Evolutionary conservation across 768 basidiomycete genomes (phyloP), one percentile per base, ranked within the genome.

Genomic region (Mycena rosella): DNA sequence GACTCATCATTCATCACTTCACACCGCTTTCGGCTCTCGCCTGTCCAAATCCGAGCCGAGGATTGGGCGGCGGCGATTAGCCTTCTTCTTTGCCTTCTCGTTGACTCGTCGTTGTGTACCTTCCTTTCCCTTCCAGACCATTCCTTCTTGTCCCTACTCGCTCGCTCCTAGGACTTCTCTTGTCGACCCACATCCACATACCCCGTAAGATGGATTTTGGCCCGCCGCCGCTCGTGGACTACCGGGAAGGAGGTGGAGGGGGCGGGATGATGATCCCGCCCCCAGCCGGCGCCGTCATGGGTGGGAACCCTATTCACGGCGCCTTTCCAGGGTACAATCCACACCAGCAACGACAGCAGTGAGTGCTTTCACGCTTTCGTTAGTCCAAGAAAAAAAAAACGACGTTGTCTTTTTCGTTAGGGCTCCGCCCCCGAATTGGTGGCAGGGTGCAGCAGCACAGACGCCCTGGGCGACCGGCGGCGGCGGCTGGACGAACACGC

Each of bases 321-420:
- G 66, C 66, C 9, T 67, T 62, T n/a, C 66, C 66, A 10, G 66
- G 60, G 5, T 56, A 48, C 32, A 34, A 48, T 2, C 34, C 29
- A 48, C 53, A 48, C 22, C 65, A 54, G 29, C 65, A 66, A n/a
- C 65, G 52, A 29, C 65, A 66, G 18, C 54, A 55, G 66, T 61
- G 45, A 17, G 66, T 62, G 2, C n/a, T n/a, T n/a, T n/a, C n/a
- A n/a, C n/a, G n/a, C n/a, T n/a, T n/a, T n/a, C n/a, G n/a, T n/a
- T n/a, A n/a, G n/a, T n/a, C n/a, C n/a, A n/a, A n/a, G n/a, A n/a
- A n/a, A n/a, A n/a, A n/a, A n/a, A n/a, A n/a, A n/a, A n/a, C n/a
- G n/a, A n/a, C n/a, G n/a, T n/a, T n/a, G n/a, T n/a, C 4, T 40
- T 15, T 40, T 15, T 15, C 17, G 38, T 18, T 15, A 40, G 38